Evolutionary conservation across 2,329 filamentous ascomycete species (phyloP), one percentile per base, ranked within the genome.

Genomic region (Tolypocladium ophioglossoides): DNA sequence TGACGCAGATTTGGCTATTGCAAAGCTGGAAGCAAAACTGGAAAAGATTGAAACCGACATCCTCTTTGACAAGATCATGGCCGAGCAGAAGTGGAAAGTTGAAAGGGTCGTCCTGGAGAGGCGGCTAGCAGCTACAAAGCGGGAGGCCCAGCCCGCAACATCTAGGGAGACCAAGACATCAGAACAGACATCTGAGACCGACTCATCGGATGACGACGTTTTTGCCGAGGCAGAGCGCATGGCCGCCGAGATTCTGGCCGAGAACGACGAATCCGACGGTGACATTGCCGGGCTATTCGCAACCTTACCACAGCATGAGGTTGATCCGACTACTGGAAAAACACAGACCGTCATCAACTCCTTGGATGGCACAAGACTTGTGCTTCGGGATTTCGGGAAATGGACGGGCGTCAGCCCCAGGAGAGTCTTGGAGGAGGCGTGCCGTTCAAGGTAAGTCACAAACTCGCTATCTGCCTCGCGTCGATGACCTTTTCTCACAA

Each of bases 351-450:
- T 79, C 41, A 72, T 83, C 46, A 82, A 77, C 62, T 72, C 74
- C 49, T 60, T 72, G 53, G 68, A 80, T 58, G 78, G 82, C 2
- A 66, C 73, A 7, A 83, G 78, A 54, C 70, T 90, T 4, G 78
- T 74, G 1, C 78, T 95, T 50, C 78, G 88, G 46, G 87, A 96
- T 63, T 96, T 97, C 75, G 91, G 89, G 1, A 90, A 89, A 67
- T 85, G 84, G 75, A 80, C 81, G 16, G 91, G 92, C 9, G 71
- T 95, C 34, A 87, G 75, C 61, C 91, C 92, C 18, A 81, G 83
- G 57, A 80, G 87, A 59, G 78, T 89, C 32, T 72, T 97, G 14
- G 91, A 96, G 67, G 91, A 96, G 68, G 82, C 89, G n/a, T 95
- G 91, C 67, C 85, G 87, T 62, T 82, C 90, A 58, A 86, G 86